These are phyloP conservation scores for Penicillium egyptiacum DNA, from an alignment of 495 filamentous ascomycete species.

Conservation along the genomic window DNA sequence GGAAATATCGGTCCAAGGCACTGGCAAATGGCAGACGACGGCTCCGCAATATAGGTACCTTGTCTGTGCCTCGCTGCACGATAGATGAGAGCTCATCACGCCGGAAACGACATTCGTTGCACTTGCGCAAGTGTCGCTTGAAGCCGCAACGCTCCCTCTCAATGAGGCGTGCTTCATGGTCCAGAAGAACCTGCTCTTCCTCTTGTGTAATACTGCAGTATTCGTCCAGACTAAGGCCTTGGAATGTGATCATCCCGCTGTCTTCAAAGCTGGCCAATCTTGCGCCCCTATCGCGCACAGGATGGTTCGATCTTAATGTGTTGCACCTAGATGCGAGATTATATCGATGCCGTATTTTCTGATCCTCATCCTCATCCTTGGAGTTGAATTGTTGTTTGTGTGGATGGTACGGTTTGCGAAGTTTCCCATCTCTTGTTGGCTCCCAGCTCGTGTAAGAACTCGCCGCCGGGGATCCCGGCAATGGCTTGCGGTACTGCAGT, in stretches of 20 bases:
- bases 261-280: constrained; percentile 4
- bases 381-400: neutral
- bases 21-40: constrained; percentile 5
- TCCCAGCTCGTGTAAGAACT: constrained; percentile 12
- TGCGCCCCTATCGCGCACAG: neutral
- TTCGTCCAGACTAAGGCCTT: constrained; percentile 1
- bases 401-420: neutral
- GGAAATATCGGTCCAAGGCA: constrained; percentile 10
- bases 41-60: constrained; percentile 8
- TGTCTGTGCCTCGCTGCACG: neutral
- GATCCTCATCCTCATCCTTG: neutral
- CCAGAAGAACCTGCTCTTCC: constrained; percentile 2
- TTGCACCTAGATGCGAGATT: neutral
- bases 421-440: neutral
- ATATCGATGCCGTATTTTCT: neutral
- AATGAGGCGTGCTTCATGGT: constrained; percentile 10
- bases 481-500: constrained; percentile 16
- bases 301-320: too few relatives aligned
- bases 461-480: constrained; percentile 10
- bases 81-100: constrained; percentile 1
- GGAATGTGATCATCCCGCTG: constrained; percentile 5
- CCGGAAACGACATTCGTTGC: constrained; percentile 15
- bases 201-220: neutral
- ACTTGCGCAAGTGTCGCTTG: constrained; percentile 20
- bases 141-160: constrained; percentile 14